Conservation (phyloP, 768 basidiomycete genomes). For the Boletus subcaerulescens region DNA sequence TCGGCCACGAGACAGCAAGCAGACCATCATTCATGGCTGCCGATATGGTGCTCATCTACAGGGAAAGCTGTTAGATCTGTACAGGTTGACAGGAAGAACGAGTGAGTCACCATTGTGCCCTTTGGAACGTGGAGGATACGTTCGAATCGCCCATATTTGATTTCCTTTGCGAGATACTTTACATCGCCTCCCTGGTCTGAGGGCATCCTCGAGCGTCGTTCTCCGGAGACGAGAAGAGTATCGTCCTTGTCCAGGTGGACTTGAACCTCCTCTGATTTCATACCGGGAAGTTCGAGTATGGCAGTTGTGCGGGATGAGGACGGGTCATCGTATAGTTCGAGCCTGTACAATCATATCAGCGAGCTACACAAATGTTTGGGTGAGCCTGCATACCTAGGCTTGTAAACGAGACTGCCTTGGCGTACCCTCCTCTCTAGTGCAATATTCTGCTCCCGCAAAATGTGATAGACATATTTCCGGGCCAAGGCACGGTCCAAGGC, state of each 20-base stretch:
- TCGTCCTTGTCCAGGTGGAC: slow-evolving; percentile 33
- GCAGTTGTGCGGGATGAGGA: slow-evolving; percentile 32
- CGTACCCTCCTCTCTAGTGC: slow-evolving; percentile 20
- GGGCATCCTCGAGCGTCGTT: slow-evolving; percentile 21
- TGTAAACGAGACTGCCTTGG: slow-evolving; percentile 32
- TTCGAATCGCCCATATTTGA: slow-evolving; percentile 39
- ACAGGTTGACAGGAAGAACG: slow-evolving; percentile 2
- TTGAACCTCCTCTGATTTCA: slow-evolving; percentile 34
- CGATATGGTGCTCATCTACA: slow-evolving; percentile 36
- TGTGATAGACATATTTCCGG: slow-evolving; percentile 26
- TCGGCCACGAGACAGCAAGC: slow-evolving; percentile 40
- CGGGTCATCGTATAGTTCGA: slow-evolving; percentile 40
- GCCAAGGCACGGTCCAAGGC: slow-evolving; percentile 32
- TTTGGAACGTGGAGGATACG: slow-evolving; percentile 36
- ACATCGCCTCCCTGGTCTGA: slow-evolving; percentile 15
- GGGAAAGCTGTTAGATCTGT: neutral
- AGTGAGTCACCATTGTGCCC: slow-evolving; percentile 34
- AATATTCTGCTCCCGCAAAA: slow-evolving; percentile 20
- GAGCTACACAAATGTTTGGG: neutral
- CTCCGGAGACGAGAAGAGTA: slow-evolving; percentile 35
- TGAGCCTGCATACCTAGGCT: slow-evolving; percentile 26
- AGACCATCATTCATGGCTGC: slow-evolving; percentile 40
- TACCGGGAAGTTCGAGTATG: slow-evolving; percentile 39
- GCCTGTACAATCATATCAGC: slow-evolving; percentile 28
- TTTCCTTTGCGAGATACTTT: slow-evolving; percentile 34